Percentiles rank a stretch among this genome's conserved stretches.
Evolutionary conservation across 805 yeast species (phyloP).

Genomic region (Kodamaea jinghongensis): DNA sequence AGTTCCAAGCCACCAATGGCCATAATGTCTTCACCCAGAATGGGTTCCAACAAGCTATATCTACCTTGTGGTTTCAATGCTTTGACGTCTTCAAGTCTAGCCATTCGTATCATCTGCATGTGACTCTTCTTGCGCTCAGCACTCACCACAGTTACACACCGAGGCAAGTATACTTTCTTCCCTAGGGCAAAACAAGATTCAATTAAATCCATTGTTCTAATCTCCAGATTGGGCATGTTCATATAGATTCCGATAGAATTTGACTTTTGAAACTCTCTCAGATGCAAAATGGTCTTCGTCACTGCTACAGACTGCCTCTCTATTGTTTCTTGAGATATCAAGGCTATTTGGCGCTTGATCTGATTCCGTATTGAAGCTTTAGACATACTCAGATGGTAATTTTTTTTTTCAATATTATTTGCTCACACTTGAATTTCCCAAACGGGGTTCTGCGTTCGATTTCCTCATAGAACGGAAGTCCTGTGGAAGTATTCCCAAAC

Average conservation of each 20-base stretch:
- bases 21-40: constrained; percentile 26
- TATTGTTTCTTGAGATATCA: constrained; percentile 17
- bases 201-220: constrained; percentile 58
- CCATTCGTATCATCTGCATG: constrained; percentile 56
- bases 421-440: too few species aligned
- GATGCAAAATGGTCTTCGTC: constrained; percentile 15
- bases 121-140: constrained; percentile 35
- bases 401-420: not conserved
- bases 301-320: constrained; percentile 26
- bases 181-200: constrained; percentile 46
- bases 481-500: too few species aligned
- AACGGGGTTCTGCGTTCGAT: too few species aligned
- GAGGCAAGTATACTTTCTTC: constrained; percentile 59
- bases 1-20: constrained; percentile 57
- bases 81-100: constrained; percentile 39
- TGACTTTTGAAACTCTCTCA: constrained; percentile 43
- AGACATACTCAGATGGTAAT: constrained; percentile 10
- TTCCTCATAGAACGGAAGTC: too few species aligned
- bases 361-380: constrained; percentile 25
- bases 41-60: constrained; percentile 69
- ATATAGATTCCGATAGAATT: constrained; percentile 62
- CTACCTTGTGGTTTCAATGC: constrained; percentile 63
- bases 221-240: constrained; percentile 73
- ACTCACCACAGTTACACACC: constrained; percentile 35
- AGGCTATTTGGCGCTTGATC: constrained; percentile 20